Percentiles rank a stretch among this genome's conserved stretches.
Conservation (phyloP, 768 basidiomycete species). For the Boletus vermiculosoides region DNA sequence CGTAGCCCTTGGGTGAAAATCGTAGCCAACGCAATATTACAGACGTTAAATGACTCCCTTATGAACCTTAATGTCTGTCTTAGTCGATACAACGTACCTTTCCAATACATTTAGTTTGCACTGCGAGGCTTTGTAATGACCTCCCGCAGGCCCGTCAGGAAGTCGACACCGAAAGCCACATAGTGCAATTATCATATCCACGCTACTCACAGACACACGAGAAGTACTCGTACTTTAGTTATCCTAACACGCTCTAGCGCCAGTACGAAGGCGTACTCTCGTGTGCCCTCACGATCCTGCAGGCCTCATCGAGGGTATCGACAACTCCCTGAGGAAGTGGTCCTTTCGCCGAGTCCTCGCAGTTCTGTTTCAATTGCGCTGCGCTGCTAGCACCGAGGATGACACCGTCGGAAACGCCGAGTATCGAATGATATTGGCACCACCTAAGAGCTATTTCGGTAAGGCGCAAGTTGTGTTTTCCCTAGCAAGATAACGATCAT, state of each 20-base stretch:
- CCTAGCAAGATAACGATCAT: not conserved
- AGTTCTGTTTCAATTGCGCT: conserved; percentile 44
- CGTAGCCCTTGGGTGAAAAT: not conserved
- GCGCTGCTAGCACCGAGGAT: conserved; percentile 50
- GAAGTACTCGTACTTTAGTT: not conserved
- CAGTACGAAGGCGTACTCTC: conserved; percentile 38
- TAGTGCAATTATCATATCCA: not conserved
- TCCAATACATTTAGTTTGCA: not conserved
- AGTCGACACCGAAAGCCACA: not conserved
- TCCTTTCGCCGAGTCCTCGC: conserved; percentile 48
- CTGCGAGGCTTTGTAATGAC: not conserved
- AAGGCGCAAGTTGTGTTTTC: conserved; percentile 45
- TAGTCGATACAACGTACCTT: not conserved
- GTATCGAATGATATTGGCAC: conserved; percentile 54
- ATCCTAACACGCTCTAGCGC: conserved; percentile 21
- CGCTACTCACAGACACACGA: not conserved
- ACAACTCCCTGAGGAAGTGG: conserved; percentile 54
- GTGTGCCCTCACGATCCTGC: conserved; percentile 37
- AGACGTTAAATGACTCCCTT: not conserved
- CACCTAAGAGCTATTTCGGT: conserved; percentile 61
- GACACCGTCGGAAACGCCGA: conserved; percentile 44
- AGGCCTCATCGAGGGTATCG: conserved; percentile 50
- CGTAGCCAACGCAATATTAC: not conserved
- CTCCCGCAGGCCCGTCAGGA: not conserved
- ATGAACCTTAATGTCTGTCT: not conserved